Percentiles rank a stretch among this genome's conserved stretches.
phyloP scores from a whole-genome alignment of 108 stramenopile genomes.

The Cyclotella kingstonii region DNA sequence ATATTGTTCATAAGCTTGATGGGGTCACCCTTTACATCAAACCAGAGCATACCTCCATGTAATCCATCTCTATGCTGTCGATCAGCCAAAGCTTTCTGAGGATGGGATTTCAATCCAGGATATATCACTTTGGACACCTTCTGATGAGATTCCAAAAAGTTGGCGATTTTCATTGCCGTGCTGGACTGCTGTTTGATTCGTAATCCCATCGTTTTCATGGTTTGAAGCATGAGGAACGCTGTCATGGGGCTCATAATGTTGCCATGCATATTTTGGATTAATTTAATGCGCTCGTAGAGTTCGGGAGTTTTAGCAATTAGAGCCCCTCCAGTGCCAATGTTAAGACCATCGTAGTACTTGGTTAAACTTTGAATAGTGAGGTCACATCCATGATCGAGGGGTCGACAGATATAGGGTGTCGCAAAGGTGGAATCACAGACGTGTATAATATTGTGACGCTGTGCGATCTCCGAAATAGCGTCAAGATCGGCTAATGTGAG shows the following conservation, averaged over 20 bases:
- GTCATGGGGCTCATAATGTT: constrained; percentile 84
- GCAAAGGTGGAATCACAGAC: constrained; percentile 78
- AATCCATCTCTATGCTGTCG: constrained; percentile 67
- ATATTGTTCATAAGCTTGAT: constrained; percentile 77
- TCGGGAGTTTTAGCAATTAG: constrained; percentile 65
- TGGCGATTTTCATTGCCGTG: constrained; percentile 75
- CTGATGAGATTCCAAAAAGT: constrained; percentile 78
- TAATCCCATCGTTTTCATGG: constrained; percentile 83
- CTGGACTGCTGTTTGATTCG: constrained; percentile 65
- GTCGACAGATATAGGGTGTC: constrained; percentile 67
- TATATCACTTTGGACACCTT: constrained; percentile 72
- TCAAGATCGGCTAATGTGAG: constrained; percentile 67
- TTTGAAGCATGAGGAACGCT: constrained; percentile 76
- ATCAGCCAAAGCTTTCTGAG: constrained; percentile 81
- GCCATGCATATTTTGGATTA: constrained; percentile 81
- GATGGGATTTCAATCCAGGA: constrained; percentile 75
- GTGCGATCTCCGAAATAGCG: constrained; percentile 68
- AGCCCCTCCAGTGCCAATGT: constrained; percentile 78
- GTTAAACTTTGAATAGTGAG: constrained; percentile 75
- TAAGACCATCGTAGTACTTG: constrained; percentile 84
- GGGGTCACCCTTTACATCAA: constrained; percentile 78
- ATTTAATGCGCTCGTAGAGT: constrained; percentile 67
- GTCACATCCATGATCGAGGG: constrained; percentile 74
- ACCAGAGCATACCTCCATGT: constrained; percentile 88
- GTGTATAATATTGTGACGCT: constrained; percentile 58